Evolutionary conservation across 441 rosid species (phyloP).

Genomic region (Iberis amara): DNA sequence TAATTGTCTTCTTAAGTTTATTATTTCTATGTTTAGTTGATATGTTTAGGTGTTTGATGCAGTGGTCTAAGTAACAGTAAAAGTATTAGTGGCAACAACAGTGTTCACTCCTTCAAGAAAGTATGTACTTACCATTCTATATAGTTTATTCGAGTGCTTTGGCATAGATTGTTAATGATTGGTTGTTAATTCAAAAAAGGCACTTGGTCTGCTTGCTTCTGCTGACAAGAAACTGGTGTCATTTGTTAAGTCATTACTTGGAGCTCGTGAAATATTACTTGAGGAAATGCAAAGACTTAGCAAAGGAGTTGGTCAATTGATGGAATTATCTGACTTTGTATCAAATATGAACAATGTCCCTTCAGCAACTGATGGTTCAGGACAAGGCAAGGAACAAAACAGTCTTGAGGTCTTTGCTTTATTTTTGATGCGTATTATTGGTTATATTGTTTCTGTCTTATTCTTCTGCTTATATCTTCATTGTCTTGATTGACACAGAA

Average conservation of each 20-base stretch:
- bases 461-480: too few species aligned
- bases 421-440: too few species aligned
- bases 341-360: constrained; percentile 45
- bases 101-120: constrained; percentile 39
- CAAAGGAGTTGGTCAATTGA: constrained; percentile 46
- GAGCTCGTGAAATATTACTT: constrained; percentile 59
- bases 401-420: constrained; percentile 69
- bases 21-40: constrained; percentile 1
- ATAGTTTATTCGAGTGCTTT: too few species aligned
- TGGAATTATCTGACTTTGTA: constrained; percentile 54
- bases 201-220: too few species aligned
- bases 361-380: constrained; percentile 41
- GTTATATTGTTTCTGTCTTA: too few species aligned
- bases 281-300: constrained; percentile 67
- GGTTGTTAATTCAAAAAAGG: too few species aligned
- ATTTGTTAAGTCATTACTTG: constrained; percentile 66
- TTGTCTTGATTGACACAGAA: constrained; percentile 46
- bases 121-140: constrained; percentile 52
- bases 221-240: constrained; percentile 45
- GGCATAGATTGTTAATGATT: too few species aligned
- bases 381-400: constrained; percentile 59
- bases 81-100: constrained; percentile 41
- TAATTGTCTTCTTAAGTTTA: not conserved
- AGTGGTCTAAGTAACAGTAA: constrained; percentile 36
- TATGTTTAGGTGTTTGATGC: constrained; percentile 40